Base-by-base conservation (phyloP, 2,329 filamentous ascomycete genomes). In the Fusarium guadeloupense region DNA sequence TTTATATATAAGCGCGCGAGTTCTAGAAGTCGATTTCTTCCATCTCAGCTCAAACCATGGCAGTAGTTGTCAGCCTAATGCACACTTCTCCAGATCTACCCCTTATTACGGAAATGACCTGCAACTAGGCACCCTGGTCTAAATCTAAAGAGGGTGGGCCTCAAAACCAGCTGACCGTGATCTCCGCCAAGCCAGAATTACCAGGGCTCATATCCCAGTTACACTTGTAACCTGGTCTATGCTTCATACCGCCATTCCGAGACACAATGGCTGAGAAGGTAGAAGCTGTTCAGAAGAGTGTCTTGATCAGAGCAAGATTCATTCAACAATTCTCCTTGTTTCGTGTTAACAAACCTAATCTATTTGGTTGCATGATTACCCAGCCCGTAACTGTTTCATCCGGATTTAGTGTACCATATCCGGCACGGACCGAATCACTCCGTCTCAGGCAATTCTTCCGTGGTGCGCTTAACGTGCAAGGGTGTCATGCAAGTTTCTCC, bases 371-470 rank as follows among this genome's bases (percentile, higher is more conserved):
- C 8, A 26, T 26, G 25, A 9, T 9, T 26, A 26, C 3, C 25
- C 25, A 6, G 13, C 21, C 19, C 35, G 4, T 23, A 28, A 9
- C n/a, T 12, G 50, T 56, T 39, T 56, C 50, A 37, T 31, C 34
- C 4, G 19, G 41, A 21, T 16, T 49, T 41, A 20, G 28, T 19
- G 2, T 28, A 4, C 55, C 54, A 19, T 31, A 54, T 42, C 5
- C n/a, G 47, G 54, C n/a, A 31, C 54, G 55, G 55, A 59, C 46
- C 31, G 35, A 40, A 13, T 8, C 28, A 25, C 19, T 54, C 55
- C 47, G 55, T 14, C 3, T 6, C 10, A 12, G 8, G n/a, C 12
- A 59, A 59, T 59, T 59, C 54, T 54, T 59, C 55, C 55, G 54
- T 59, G 54, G 55, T 4, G 55, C 55, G 55, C 55, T 59, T 59